Base-by-base conservation (phyloP, 352 stramenopile genomes). In the Globisporangium viniferum region DNA sequence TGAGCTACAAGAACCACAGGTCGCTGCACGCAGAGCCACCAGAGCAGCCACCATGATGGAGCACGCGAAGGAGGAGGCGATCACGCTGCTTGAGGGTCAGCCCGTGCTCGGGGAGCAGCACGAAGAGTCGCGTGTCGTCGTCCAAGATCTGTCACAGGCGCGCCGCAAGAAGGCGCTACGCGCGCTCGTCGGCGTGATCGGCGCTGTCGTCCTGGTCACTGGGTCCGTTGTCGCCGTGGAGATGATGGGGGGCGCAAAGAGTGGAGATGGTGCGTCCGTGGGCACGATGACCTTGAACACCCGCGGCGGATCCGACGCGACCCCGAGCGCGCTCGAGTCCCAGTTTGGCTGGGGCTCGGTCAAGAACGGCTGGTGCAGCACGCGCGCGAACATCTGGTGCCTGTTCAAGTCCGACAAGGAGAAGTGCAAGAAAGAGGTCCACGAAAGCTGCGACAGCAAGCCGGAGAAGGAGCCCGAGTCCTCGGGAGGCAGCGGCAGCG, bases 401-500 rank as follows among this genome's bases (percentile, higher is more conserved):
- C 12, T 77, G 20, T 77, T 79, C 57, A 77, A 68, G 29, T 66
- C 56, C 5, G 65, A 81, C 59, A 72, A 66, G 31, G 69, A 71
- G 9, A 63, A 66, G 49, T 81, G 74, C 57, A 72, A 75, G 54
- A 55, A 77, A 49, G 63, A 79, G n/a, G 61, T 78, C 57, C 54
- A 73, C 35, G 35, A 64, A 27, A 33, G 15, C 54, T 69, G 64
- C 22, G 64, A 59, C 46, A 27, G 27, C 12, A 64, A 68, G 51
- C 54, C 65, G 0, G 58, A 70, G 12, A 36, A 56, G 3, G 48
- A 51, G 46, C 7, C 44, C 7, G 35, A 33, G 27, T 41, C 67
- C 18, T 51, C 44, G 7, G 18, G 22, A 55, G 63, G 14, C 51
- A 49, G 29, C 15, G 64, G 63, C 29, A 66, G 36, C 56, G 67